phyloP scores from a whole-genome alignment of 2,329 filamentous ascomycete species.

The Elsinoe fawcettii region DNA sequence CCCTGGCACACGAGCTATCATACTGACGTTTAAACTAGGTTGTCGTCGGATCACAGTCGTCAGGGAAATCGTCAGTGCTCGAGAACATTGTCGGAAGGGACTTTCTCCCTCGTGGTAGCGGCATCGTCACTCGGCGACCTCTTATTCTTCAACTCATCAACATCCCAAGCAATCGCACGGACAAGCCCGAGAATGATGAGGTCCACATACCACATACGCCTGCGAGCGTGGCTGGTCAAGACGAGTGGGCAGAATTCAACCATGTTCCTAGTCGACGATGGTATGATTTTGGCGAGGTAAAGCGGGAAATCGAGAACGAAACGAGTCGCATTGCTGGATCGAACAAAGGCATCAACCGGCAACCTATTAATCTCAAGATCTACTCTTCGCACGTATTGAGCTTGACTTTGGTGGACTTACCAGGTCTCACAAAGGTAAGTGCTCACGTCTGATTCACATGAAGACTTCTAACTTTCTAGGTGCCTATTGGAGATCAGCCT shows the following conservation, averaged over 20 bases:
- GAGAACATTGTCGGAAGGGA: constrained; percentile 98
- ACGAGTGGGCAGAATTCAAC: constrained; percentile 91
- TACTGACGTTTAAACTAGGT: constrained; percentile 52
- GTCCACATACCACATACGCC: constrained; percentile 66
- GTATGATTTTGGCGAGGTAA: constrained; percentile 86
- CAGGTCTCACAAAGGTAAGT: constrained; percentile 82
- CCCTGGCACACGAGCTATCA: not conserved
- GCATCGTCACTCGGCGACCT: constrained; percentile 89
- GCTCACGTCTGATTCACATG: constrained; percentile 9
- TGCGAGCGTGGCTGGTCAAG: constrained; percentile 58
- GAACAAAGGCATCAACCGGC: constrained; percentile 97
- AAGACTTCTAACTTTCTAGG: constrained; percentile 42
- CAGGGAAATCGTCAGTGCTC: constrained; percentile 94
- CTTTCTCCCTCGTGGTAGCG: constrained; percentile 90
- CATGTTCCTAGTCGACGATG: constrained; percentile 85
- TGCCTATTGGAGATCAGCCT: constrained; percentile 95
- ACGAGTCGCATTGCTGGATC: constrained; percentile 88
- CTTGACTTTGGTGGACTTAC: constrained; percentile 89
- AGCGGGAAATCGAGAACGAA: constrained; percentile 94
- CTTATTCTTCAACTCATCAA: constrained; percentile 98
- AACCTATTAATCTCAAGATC: constrained; percentile 97
- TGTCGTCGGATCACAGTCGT: constrained; percentile 95
- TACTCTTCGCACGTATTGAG: constrained; percentile 96
- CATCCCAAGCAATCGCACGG: constrained; percentile 65
- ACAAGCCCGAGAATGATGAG: constrained; percentile 59